Conservation (phyloP, 1,284 basidiomycete genomes). For the Gastroboletus turbinatus region DNA sequence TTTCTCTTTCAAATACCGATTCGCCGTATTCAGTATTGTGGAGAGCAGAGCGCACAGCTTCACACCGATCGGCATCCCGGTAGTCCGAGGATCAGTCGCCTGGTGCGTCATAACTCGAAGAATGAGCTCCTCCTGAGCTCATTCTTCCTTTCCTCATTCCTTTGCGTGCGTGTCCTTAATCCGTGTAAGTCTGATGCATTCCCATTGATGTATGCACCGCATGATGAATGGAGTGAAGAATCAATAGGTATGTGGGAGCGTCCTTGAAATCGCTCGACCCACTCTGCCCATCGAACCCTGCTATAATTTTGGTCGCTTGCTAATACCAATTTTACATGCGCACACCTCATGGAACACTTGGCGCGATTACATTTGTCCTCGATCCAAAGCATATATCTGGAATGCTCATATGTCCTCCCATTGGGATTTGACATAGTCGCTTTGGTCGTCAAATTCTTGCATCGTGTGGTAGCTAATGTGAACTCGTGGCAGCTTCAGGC, state of each 20-base stretch:
- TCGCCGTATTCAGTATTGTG: slow-evolving; percentile 1
- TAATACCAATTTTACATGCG: slow-evolving; percentile 8
- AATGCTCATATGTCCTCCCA: neutral
- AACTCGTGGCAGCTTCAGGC: slow-evolving; percentile 1
- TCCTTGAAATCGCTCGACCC: neutral
- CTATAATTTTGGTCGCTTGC: neutral
- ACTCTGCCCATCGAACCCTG: neutral
- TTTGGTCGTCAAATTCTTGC: neutral
- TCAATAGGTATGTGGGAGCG: neutral
- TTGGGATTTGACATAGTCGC: neutral
- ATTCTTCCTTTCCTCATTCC: neutral
- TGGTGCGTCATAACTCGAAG: slow-evolving; percentile 1
- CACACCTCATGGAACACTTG: slow-evolving; percentile 13
- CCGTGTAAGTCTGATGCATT: slow-evolving; percentile 2
- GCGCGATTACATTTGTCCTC: neutral
- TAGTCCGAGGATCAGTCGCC: slow-evolving; percentile 19
- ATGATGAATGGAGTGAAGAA: neutral
- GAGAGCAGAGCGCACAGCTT: neutral
- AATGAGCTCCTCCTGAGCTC: neutral
- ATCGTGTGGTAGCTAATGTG: neutral
- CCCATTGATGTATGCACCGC: neutral
- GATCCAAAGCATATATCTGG: neutral
- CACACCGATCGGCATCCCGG: slow-evolving; percentile 2
- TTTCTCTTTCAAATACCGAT: slow-evolving; percentile 8
- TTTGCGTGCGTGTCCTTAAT: neutral